Conservation (phyloP, 2,329 filamentous ascomycete species). For the Botrytis elliptica region DNA sequence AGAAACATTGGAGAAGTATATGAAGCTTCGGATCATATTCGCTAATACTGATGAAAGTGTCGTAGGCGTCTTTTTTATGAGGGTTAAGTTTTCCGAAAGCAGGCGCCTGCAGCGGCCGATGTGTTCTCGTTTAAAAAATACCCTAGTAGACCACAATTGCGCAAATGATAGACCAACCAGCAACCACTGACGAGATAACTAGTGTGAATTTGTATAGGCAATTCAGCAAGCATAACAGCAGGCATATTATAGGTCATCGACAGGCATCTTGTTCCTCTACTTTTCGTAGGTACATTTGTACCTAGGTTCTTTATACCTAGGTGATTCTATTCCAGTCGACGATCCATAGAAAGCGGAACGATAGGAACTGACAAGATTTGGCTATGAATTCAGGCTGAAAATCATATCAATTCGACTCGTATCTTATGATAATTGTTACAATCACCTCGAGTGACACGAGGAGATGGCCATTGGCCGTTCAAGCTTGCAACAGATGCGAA, state of each 20-base stretch:
- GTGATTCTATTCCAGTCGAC: slow-evolving; percentile 7
- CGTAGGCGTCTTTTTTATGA: slow-evolving; percentile 7
- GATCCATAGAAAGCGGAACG: slow-evolving; percentile 10
- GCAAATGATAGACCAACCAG: slow-evolving; percentile 20
- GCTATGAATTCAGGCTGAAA: not conserved
- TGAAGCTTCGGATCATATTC: slow-evolving; percentile 16
- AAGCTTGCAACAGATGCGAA: not conserved
- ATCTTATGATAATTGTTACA: not conserved
- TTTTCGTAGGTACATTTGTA: not conserved
- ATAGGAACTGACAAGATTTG: not conserved
- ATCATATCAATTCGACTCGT: not conserved
- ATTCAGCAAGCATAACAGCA: slow-evolving; percentile 7
- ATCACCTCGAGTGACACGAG: not conserved
- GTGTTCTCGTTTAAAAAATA: slow-evolving; percentile 16
- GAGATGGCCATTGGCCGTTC: not conserved
- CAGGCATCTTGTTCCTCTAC: slow-evolving; percentile 15
- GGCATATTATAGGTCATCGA: slow-evolving; percentile 2
- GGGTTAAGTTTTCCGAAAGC: slow-evolving; percentile 17
- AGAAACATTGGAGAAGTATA: slow-evolving; percentile 17
- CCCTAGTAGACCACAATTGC: slow-evolving; percentile 17
- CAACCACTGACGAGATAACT: slow-evolving; percentile 5
- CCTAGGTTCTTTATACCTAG: slow-evolving; percentile 4
- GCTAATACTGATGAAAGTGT: slow-evolving; percentile 19
- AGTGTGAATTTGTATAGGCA: slow-evolving; percentile 2
- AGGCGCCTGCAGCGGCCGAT: slow-evolving; percentile 22